Percentiles rank a stretch among this genome's conserved stretches.
phyloP scores from a whole-genome alignment of 2,329 filamentous ascomycete genomes.

The Mariannaea sp. region DNA sequence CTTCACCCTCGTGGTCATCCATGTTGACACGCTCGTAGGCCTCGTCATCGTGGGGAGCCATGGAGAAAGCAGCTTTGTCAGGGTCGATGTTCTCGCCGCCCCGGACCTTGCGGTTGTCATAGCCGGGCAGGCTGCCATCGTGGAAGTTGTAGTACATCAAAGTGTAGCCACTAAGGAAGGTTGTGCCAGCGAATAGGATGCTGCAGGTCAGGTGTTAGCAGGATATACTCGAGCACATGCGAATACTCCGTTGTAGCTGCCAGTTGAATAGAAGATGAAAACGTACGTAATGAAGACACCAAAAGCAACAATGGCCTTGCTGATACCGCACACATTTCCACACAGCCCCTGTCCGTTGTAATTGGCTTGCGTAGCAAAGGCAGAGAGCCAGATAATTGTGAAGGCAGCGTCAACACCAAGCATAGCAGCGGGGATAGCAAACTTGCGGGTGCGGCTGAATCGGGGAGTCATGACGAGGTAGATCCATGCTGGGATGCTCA shows the following conservation, averaged over 20 bases:
- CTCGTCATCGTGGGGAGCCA: slow-evolving; percentile 69
- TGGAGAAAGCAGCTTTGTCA: slow-evolving; percentile 71
- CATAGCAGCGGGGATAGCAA: slow-evolving; percentile 67
- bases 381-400: slow-evolving; percentile 67
- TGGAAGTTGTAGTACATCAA: slow-evolving; percentile 66
- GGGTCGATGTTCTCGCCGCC: slow-evolving; percentile 62
- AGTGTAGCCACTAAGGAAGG: slow-evolving; percentile 63
- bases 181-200: slow-evolving; percentile 59
- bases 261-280: not conserved
- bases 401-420: slow-evolving; percentile 61
- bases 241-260: too few relatives aligned
- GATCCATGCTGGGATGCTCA: slow-evolving; percentile 66
- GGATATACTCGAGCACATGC: not conserved
- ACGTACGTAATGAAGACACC: slow-evolving; percentile 67
- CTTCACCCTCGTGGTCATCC: slow-evolving; percentile 53
- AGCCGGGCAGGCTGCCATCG: slow-evolving; percentile 66
- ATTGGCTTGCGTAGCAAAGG: slow-evolving; percentile 67
- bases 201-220: slow-evolving; percentile 43
- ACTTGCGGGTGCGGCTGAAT: slow-evolving; percentile 63
- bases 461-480: slow-evolving; percentile 69
- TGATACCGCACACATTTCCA: slow-evolving; percentile 60
- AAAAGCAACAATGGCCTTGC: slow-evolving; percentile 66
- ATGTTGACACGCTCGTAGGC: slow-evolving; percentile 66
- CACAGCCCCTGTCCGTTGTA: slow-evolving; percentile 64
- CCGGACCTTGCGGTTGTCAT: slow-evolving; percentile 55